Base-by-base conservation (phyloP, 2,329 filamentous ascomycete genomes). In the Dothistroma septosporum region DNA sequence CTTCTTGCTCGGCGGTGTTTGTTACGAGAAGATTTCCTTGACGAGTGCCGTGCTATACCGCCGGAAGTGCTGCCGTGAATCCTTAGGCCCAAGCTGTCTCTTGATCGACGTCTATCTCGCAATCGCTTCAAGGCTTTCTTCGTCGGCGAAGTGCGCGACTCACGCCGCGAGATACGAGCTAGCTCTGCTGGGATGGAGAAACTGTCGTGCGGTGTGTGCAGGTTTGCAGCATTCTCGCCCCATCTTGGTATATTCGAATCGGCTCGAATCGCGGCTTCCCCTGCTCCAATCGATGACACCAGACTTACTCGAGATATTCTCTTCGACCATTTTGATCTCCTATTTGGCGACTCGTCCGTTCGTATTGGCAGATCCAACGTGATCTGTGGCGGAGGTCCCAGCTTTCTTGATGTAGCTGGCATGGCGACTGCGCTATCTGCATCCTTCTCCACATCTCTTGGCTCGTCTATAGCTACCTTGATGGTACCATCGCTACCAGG, bases 181-280 rank as follows among this genome's bases (percentile, higher is more conserved):
- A 78, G 71, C 56, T 77, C 75, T 16, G 76, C 75, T 5, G 77
- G 72, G 14, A 77, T 72, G 16, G 75, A 77, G 71, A 79, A 79
- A 57, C 76, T 78, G 54, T 78, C 74, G 57, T 76, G 73, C 7
- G 76, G 76, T 22, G 70, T 74, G 61, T 77, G 74, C 33, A 75
- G 71, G 1, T 72, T 72, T 41, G 70, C 66, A 41, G 73, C 70
- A 19, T 72, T 70, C 14, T 71, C 70, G 1, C 76, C 76, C 70
- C 69, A 77, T 24, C 75, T 71, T 10, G 77, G 77, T 19, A 75
- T 72, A 22, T 76, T 74, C 37, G 73, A 70, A 16, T 73, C 70
- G n/a, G 72, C 70, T 12, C 76, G 69, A 31, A 78, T 76, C 24
- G 69, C 66, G 31, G 71, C 74, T 55, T 77, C 77, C 8, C 58